A percentile compares a stretch with the other conserved stretches of the same genome.
Conservation (phyloP, 176 grass and related monocot species). For the Cocos nucifera region DNA sequence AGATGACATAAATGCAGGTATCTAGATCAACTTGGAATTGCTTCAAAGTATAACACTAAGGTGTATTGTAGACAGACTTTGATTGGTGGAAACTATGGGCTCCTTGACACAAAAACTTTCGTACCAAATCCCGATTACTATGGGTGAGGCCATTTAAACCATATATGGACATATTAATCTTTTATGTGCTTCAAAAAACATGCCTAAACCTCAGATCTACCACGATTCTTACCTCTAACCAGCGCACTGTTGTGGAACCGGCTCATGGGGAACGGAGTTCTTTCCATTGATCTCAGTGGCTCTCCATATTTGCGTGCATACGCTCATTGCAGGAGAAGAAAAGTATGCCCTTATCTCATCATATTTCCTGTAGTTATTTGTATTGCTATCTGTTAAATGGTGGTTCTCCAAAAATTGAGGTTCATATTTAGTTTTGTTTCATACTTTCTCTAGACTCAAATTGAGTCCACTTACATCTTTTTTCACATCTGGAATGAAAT, state of each 20-base stretch:
- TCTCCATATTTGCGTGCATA: conserved; percentile 79
- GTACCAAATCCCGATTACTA: conserved; percentile 97
- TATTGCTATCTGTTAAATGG: too few relatives aligned
- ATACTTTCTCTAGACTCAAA: too few relatives aligned
- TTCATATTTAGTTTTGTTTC: too few relatives aligned
- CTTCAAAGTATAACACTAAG: conserved; percentile 86
- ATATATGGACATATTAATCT: too few relatives aligned
- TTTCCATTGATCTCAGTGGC: conserved; percentile 56
- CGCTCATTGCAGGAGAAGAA: conserved; percentile 65
- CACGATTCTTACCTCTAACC: conserved; percentile 1
- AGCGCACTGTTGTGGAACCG: conserved; percentile 93
- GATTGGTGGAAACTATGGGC: conserved; percentile 93
- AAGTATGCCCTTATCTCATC: conserved; percentile 26
- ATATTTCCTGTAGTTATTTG: not conserved
- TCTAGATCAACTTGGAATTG: conserved; percentile 84
- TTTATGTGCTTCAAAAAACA: conserved; percentile 24
- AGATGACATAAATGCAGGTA: conserved; percentile 46
- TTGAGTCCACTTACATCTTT: too few relatives aligned
- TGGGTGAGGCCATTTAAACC: conserved; percentile 36
- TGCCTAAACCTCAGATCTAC: too few relatives aligned
- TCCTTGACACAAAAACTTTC: conserved; percentile 75
- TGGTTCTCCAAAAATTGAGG: too few relatives aligned
- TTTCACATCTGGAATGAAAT: too few relatives aligned
- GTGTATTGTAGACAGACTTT: conserved; percentile 88
- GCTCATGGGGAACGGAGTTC: conserved; percentile 75